A percentile compares a stretch with the other conserved stretches of the same genome.
Evolutionary conservation across 2,329 filamentous ascomycete genomes (phyloP).

Genomic region (Paramyrothecium roridum): DNA sequence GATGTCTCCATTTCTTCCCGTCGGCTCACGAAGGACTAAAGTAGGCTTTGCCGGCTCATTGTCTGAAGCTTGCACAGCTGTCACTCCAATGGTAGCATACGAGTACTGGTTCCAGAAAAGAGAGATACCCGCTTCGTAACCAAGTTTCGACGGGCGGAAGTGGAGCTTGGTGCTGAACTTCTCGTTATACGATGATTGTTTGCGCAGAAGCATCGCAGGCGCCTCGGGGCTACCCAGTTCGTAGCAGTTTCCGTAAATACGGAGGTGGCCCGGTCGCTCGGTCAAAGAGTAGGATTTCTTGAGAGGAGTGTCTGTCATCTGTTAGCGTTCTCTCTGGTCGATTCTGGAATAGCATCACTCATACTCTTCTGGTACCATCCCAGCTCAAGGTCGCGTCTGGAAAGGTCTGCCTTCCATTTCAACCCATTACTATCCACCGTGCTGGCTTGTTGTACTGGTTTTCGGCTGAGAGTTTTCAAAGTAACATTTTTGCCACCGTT

Average conservation of each 20-base stretch:
- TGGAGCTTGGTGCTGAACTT: slow-evolving; percentile 39
- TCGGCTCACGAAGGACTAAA: slow-evolving; percentile 5
- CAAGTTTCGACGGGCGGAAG: slow-evolving; percentile 38
- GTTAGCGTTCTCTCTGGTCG: slow-evolving; percentile 5
- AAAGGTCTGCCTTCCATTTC: slow-evolving; percentile 13
- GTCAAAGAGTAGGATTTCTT: slow-evolving; percentile 40
- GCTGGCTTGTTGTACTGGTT: slow-evolving; percentile 1
- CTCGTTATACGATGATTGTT: slow-evolving; percentile 43
- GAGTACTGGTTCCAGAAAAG: slow-evolving; percentile 51
- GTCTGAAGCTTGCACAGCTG: slow-evolving; percentile 9
- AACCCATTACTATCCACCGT: not conserved
- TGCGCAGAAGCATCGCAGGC: slow-evolving; percentile 51
- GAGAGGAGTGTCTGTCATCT: slow-evolving; percentile 11
- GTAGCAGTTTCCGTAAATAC: slow-evolving; percentile 50
- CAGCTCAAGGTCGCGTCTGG: slow-evolving; percentile 9
- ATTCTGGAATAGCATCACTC: not conserved
- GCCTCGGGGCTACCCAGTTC: slow-evolving; percentile 45
- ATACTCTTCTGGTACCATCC: slow-evolving; percentile 23
- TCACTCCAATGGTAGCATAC: slow-evolving; percentile 26
- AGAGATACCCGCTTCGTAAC: slow-evolving; percentile 49
- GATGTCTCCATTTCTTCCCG: slow-evolving; percentile 3
- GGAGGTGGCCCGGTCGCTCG: slow-evolving; percentile 38
- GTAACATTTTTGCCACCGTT: slow-evolving; percentile 18
- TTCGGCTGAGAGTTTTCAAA: slow-evolving; percentile 11
- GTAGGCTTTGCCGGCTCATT: slow-evolving; percentile 1